These are phyloP conservation scores for Macrolepiota dolichaula DNA, from an alignment of 768 basidiomycete species.

Conservation along the genomic window DNA sequence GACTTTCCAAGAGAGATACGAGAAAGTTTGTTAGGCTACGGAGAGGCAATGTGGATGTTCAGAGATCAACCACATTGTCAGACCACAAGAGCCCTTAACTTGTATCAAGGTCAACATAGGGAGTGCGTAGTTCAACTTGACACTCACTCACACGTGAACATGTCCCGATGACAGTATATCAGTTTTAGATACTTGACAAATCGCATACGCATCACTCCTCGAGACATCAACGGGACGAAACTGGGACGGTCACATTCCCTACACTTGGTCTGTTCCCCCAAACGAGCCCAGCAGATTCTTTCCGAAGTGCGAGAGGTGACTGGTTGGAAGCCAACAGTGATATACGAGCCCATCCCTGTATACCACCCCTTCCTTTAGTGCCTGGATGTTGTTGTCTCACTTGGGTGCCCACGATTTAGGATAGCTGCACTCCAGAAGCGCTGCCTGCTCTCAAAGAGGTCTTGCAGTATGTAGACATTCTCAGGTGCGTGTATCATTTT, in stretches of 20 bases:
- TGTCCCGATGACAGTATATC: conserved; percentile 4
- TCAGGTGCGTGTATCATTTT: conserved; percentile 49
- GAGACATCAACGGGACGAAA: conserved; percentile 55
- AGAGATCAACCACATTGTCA: conserved; percentile 48
- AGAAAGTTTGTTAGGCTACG: conserved; percentile 54
- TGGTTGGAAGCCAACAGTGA: conserved; percentile 62
- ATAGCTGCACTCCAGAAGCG: conserved; percentile 78
- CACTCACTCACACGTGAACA: neutral
- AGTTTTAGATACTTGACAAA: conserved; percentile 82
- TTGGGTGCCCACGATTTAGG: conserved; percentile 55
- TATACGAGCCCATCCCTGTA: conserved; percentile 89
- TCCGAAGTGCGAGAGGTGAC: conserved; percentile 52
- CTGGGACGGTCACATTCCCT: conserved; percentile 51
- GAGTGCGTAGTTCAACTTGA: conserved; percentile 38
- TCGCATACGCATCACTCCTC: conserved; percentile 65
- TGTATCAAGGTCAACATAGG: conserved; percentile 70
- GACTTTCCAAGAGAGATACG: conserved; percentile 70
- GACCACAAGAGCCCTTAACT: conserved; percentile 76
- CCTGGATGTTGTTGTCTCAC: neutral
- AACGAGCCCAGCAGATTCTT: conserved; percentile 63
- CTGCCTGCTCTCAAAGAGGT: conserved; percentile 61
- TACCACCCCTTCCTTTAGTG: neutral
- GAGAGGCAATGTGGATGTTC: conserved; percentile 75
- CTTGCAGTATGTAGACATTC: conserved; percentile 56
- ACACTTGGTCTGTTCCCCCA: conserved; percentile 86